A percentile compares a stretch with the other conserved stretches of the same genome.
Conservation (phyloP, 768 basidiomycete genomes). For the Hydnomerulius pinastri region DNA sequence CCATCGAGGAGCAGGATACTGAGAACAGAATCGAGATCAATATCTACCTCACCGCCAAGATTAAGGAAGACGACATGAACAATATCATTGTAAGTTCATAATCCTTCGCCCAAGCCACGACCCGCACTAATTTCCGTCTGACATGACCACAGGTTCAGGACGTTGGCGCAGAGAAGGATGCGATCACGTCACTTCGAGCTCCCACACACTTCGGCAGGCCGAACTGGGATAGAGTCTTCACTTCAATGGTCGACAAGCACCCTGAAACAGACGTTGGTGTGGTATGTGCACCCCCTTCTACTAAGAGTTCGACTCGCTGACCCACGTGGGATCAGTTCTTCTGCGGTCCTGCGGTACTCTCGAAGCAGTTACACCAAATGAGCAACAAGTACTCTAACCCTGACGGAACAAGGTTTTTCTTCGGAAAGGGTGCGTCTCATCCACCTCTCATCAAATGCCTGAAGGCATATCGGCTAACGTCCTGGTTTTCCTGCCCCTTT, state of each 20-base stretch:
- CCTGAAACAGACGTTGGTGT: slow-evolving; percentile 90
- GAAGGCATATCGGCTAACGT: slow-evolving; percentile 3
- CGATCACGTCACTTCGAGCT: slow-evolving; percentile 84
- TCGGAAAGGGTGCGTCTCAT: slow-evolving; percentile 71
- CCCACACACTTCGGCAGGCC: slow-evolving; percentile 94
- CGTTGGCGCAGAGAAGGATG: slow-evolving; percentile 90
- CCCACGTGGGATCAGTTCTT: slow-evolving; percentile 53
- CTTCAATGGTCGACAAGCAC: slow-evolving; percentile 77
- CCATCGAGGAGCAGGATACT: slow-evolving; percentile 91
- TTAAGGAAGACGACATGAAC: slow-evolving; percentile 91
- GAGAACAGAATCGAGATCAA: slow-evolving; percentile 89
- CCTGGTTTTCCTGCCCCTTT: background rate
- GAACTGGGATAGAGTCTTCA: slow-evolving; percentile 79
- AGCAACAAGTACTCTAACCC: slow-evolving; percentile 84
- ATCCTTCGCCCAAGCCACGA: background rate
- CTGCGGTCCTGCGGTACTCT: slow-evolving; percentile 79
- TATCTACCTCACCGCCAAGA: slow-evolving; percentile 88
- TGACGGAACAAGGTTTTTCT: slow-evolving; percentile 83
- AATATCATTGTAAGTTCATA: slow-evolving; percentile 73
- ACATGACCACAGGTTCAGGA: slow-evolving; percentile 70
- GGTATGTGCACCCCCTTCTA: slow-evolving; percentile 35
- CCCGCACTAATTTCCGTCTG: slow-evolving; percentile 1
- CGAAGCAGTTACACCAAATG: slow-evolving; percentile 71
- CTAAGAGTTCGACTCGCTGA: background rate
- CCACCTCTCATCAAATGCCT: background rate